Percentiles rank a stretch among this genome's conserved stretches.
phyloP scores from a whole-genome alignment of 2,329 filamentous ascomycete genomes.

The Pseudogymnoascus sp. region DNA sequence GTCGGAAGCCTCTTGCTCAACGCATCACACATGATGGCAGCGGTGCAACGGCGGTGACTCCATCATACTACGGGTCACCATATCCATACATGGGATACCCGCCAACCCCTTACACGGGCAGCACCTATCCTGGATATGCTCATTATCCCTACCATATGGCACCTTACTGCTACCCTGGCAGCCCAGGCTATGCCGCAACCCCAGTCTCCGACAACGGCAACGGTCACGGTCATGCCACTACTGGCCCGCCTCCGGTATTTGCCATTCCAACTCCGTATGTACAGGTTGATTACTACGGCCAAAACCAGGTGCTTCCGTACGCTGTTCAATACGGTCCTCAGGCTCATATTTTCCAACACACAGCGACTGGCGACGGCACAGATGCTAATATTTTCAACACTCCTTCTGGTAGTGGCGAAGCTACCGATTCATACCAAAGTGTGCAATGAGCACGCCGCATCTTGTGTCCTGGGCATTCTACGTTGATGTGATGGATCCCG shows the following conservation, averaged over 20 bases:
- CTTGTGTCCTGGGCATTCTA: background rate
- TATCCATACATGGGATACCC: constrained; percentile 4
- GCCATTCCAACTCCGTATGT: constrained; percentile 2
- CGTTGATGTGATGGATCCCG: background rate
- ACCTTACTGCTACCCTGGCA: background rate
- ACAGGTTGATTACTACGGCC: constrained; percentile 3
- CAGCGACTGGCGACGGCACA: background rate
- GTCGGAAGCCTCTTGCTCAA: constrained; percentile 4
- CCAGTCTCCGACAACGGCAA: constrained; percentile 1
- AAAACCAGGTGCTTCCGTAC: constrained; percentile 1
- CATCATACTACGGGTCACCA: constrained; percentile 1
- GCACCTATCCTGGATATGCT: background rate
- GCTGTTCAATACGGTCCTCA: constrained; percentile 4
- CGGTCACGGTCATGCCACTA: background rate
- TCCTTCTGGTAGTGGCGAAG: background rate
- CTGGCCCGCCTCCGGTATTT: constrained; percentile 6
- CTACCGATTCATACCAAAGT: background rate
- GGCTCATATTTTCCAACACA: constrained; percentile 3
- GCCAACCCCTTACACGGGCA: constrained; percentile 1
- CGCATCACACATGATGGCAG: background rate
- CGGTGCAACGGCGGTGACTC: background rate
- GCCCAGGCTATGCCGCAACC: background rate
- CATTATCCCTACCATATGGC: constrained; percentile 2
- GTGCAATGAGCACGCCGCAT: background rate
- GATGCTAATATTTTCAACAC: constrained; percentile 1